Percentiles rank a stretch among this genome's conserved stretches.
Conservation (phyloP, 495 filamentous ascomycete genomes). For the Filosporella fistucella region DNA sequence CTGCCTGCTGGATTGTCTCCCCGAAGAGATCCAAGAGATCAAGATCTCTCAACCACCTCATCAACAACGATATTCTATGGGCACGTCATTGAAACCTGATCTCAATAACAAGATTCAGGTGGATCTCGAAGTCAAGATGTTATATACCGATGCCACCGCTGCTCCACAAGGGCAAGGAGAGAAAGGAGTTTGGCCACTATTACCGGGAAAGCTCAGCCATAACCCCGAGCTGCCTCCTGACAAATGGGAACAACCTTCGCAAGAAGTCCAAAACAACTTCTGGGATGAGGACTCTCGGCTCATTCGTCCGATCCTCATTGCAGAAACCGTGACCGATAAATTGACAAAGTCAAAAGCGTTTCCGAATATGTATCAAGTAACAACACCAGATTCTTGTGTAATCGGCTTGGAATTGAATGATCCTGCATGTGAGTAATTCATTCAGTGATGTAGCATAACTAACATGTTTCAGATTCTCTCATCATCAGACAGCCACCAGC, state of each 20-base stretch:
- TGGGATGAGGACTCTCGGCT: background rate
- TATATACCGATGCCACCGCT: background rate
- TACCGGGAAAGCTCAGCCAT: background rate
- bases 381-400: background rate
- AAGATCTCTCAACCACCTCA: slow-evolving; percentile 6
- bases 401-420: background rate
- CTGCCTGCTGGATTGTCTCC: background rate
- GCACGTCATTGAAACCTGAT: background rate
- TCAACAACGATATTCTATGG: slow-evolving; percentile 5
- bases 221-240: background rate
- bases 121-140: background rate
- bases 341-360: background rate
- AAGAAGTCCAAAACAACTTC: background rate
- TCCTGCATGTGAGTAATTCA: background rate
- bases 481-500: too few relatives aligned
- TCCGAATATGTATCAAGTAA: background rate
- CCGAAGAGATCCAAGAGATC: slow-evolving; percentile 1
- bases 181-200: background rate
- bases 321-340: background rate
- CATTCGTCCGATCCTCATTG: background rate
- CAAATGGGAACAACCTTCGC: background rate
- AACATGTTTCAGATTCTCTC: background rate
- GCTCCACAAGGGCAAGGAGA: background rate
- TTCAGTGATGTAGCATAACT: background rate
- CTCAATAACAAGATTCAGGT: background rate